Evolutionary conservation across 139 green algal genomes (phyloP), one percentile per base, ranked within the genome.

Genomic region (Zygnema circumcarinatum): DNA sequence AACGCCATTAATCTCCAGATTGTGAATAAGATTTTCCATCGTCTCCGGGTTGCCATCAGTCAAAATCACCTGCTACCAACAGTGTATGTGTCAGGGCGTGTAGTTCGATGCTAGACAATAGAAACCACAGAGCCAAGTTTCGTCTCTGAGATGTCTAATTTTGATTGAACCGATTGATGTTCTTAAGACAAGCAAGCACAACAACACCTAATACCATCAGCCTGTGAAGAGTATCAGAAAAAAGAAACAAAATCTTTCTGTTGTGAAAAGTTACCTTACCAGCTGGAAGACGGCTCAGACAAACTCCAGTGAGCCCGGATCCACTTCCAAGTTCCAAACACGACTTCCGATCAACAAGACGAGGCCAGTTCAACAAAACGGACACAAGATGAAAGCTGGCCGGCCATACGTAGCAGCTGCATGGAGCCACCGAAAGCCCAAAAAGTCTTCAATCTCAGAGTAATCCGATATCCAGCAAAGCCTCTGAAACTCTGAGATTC

Each of bases 381-480:
- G 47, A 47, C 3, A 25, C 38, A 16, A 83, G 32, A 39, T 22
- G n/a, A 39, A 83, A 52, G 75, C 75, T 53, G 53, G 75, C 75
- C 53, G 75, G 75, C 75, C 75, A 83, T 31, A 68, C 32, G 75
- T 53, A 21, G 32, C 75, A 83, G 2, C 75, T 83, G 75, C 72
- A 16, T n/a, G n/a, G n/a, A n/a, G n/a, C 29, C 29, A 72, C 56
- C 56, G 56, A 72, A 72, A 29, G 56, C 56, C 29, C 56, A 72
- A 72, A 29, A 72, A 29, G 56, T n/a, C n/a, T n/a, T n/a, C n/a
- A n/a, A n/a, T n/a, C n/a, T n/a, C n/a, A n/a, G n/a, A n/a, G n/a
- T n/a, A n/a, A n/a, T n/a, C n/a, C n/a, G n/a, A n/a, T n/a, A n/a
- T n/a, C n/a, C n/a, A n/a, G n/a, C n/a, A n/a, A n/a, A n/a, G n/a